Conservation (phyloP, 208 protist genomes). For the Strigomonas oncopelti region DNA sequence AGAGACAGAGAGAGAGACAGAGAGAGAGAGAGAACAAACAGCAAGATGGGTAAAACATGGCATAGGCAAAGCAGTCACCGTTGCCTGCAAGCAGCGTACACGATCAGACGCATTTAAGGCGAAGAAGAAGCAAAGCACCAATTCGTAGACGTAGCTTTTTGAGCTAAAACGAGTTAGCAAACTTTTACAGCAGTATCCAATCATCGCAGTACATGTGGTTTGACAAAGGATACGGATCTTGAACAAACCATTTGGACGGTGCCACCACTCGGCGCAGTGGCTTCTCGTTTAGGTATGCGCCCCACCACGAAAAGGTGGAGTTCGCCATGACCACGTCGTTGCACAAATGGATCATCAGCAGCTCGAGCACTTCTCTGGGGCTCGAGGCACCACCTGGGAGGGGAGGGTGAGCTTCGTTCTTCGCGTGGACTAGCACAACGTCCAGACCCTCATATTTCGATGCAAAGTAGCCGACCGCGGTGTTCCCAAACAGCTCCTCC, state of each 20-base stretch:
- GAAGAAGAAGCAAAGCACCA: too few species aligned
- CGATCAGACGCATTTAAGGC: too few species aligned
- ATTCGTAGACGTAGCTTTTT: too few species aligned
- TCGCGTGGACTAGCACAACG: constrained; percentile 44
- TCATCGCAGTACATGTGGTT: constrained; percentile 72
- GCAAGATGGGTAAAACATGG: not conserved
- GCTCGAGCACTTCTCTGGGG: constrained; percentile 73
- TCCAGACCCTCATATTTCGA: constrained; percentile 53
- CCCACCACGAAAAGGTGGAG: constrained; percentile 87
- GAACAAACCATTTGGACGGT: constrained; percentile 74
- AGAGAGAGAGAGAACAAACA: not conserved
- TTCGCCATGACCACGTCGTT: constrained; percentile 87
- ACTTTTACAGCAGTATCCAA: constrained; percentile 63
- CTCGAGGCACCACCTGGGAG: not conserved
- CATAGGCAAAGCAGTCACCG: not conserved
- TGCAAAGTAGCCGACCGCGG: constrained; percentile 45
- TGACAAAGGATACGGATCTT: constrained; percentile 64
- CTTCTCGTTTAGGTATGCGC: constrained; percentile 60
- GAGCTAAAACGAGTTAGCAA: too few species aligned
- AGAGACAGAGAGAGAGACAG: not conserved
- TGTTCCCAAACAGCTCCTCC: constrained; percentile 46
- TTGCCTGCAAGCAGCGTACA: too few species aligned
- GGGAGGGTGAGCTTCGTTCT: not conserved
- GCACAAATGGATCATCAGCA: constrained; percentile 78
- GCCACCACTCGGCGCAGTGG: constrained; percentile 66